Conservation (phyloP, 1,139 yeast species). For the Candida tropicalis region DNA sequence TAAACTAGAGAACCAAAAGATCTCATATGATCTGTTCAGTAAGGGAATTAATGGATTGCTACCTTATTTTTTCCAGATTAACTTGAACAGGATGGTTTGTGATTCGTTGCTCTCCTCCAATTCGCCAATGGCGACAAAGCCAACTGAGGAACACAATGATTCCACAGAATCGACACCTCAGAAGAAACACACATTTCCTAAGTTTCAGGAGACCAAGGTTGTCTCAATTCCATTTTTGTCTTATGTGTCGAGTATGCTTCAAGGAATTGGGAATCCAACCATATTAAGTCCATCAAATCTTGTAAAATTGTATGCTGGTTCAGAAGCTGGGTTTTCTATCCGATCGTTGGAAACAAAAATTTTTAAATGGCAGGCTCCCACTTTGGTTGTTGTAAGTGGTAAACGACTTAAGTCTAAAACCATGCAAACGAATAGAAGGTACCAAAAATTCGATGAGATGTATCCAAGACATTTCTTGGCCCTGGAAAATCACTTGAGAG, state of each 20-base stretch:
- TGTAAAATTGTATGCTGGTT: slow-evolving; percentile 69
- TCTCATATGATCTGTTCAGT: slow-evolving; percentile 39
- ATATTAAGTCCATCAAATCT: slow-evolving; percentile 42
- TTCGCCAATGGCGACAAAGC: slow-evolving; percentile 4
- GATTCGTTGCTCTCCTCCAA: slow-evolving; percentile 23
- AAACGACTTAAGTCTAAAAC: slow-evolving; percentile 48
- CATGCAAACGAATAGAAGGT: slow-evolving; percentile 46
- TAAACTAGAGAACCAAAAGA: slow-evolving; percentile 21
- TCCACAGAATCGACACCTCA: slow-evolving; percentile 1
- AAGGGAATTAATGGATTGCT: slow-evolving; percentile 30
- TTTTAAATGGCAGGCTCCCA: slow-evolving; percentile 90
- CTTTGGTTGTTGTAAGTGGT: slow-evolving; percentile 72
- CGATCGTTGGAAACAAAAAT: slow-evolving; percentile 82
- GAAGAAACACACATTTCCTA: slow-evolving; percentile 11
- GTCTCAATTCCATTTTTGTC: slow-evolving; percentile 45
- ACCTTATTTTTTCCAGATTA: slow-evolving; percentile 42
- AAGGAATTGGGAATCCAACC: slow-evolving; percentile 21
- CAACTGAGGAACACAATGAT: slow-evolving; percentile 1
- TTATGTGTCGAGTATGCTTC: slow-evolving; percentile 38
- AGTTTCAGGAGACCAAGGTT: slow-evolving; percentile 39
- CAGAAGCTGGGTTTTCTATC: slow-evolving; percentile 82
- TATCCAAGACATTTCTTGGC: slow-evolving; percentile 52
- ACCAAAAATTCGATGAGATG: slow-evolving; percentile 50
- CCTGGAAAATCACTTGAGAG: slow-evolving; percentile 28
- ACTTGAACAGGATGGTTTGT: slow-evolving; percentile 36